A percentile compares a stretch with the other conserved stretches of the same genome.
Evolutionary conservation across 192 early-diverging fungal genomes (phyloP).

Genomic region (Lunasporangiospora selenospora): DNA sequence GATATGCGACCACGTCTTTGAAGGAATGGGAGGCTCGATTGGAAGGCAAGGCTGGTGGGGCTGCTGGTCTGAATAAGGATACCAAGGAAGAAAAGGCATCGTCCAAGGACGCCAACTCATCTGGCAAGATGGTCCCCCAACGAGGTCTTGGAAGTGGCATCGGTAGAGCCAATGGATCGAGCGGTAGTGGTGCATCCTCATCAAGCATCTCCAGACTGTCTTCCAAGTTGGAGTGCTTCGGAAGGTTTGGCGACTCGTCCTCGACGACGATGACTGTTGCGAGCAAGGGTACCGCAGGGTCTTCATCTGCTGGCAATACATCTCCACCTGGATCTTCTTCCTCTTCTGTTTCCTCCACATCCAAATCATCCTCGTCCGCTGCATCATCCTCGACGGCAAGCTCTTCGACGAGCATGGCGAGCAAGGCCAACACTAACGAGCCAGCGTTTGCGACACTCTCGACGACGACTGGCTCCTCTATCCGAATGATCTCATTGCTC

Average conservation of each 20-base stretch:
- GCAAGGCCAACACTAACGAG: slow-evolving; percentile 6
- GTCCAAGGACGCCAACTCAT: slow-evolving; percentile 7
- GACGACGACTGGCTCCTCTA: slow-evolving; percentile 33
- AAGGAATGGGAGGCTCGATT: slow-evolving; percentile 47
- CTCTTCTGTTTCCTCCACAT: no score
- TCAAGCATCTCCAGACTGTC: slow-evolving; percentile 28
- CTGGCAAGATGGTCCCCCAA: no score
- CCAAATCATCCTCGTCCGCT: no score
- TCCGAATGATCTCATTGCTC: slow-evolving; percentile 35
- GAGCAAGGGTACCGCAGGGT: neutral
- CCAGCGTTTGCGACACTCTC: slow-evolving; percentile 44
- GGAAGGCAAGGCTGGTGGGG: slow-evolving; percentile 44
- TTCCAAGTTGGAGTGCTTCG: slow-evolving; percentile 30
- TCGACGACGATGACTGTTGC: neutral
- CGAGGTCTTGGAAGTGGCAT: no score
- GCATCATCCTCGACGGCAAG: no score
- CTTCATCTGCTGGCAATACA: neutral
- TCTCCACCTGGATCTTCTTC: neutral
- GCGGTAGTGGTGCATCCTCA: neutral
- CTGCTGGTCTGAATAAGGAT: slow-evolving; percentile 35
- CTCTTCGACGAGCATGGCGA: neutral
- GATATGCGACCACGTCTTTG: slow-evolving; percentile 42
- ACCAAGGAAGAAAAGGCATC: slow-evolving; percentile 26
- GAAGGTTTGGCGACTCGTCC: slow-evolving; percentile 9
- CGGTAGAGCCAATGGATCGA: no score